Conservation (phyloP, 2,329 filamentous ascomycete genomes). For the Claviceps sp. region DNA sequence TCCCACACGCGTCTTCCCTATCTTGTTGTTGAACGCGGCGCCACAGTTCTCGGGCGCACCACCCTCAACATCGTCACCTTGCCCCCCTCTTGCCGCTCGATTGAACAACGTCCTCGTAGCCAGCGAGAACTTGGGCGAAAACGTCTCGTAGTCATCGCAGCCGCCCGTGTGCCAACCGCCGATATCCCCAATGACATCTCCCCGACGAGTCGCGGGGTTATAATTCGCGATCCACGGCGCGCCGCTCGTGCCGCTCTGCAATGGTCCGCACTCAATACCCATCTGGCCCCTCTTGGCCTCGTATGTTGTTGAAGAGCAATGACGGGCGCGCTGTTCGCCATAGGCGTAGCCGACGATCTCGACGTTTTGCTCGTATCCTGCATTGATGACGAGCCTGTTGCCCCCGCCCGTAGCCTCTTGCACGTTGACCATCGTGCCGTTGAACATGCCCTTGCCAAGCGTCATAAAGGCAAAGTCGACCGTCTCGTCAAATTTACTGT, state of each 20-base stretch:
- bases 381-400: constrained; percentile 6
- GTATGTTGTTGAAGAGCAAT: constrained; percentile 5
- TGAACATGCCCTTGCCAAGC: constrained; percentile 6
- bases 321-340: constrained; percentile 4
- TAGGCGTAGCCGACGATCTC: constrained; percentile 7
- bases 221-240: constrained; percentile 7
- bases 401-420: constrained; percentile 5
- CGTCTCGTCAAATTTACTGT: constrained; percentile 2
- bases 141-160: constrained; percentile 7
- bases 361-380: constrained; percentile 4
- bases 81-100: background rate
- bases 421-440: constrained; percentile 5
- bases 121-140: constrained; percentile 3
- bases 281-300: constrained; percentile 6
- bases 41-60: constrained; percentile 4
- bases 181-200: constrained; percentile 6
- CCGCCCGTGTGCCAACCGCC: constrained; percentile 8
- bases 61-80: constrained; percentile 1
- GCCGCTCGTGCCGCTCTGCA: constrained; percentile 7
- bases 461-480: constrained; percentile 8
- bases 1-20: background rate
- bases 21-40: background rate
- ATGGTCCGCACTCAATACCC: constrained; percentile 5
- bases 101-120: constrained; percentile 2
- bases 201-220: constrained; percentile 1